A percentile compares a stretch with the other conserved stretches of the same genome.
Conservation (phyloP, 352 stramenopile genomes). For the Globisporangium cederbergense region DNA sequence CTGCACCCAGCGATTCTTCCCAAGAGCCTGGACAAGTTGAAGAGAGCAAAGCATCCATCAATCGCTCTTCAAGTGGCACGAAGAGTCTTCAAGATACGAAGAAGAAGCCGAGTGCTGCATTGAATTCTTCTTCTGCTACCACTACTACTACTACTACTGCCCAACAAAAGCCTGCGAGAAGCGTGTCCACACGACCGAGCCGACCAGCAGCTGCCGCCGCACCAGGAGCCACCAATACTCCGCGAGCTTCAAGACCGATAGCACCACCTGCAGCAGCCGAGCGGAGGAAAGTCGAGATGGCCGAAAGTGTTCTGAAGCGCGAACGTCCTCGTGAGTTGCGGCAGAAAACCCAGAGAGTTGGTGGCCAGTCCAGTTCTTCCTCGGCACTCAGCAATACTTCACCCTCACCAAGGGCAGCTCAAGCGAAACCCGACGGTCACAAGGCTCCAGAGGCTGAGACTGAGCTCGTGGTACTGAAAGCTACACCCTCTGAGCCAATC, state of each 20-base stretch:
- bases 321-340: conserved; percentile 16
- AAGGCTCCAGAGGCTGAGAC: not conserved
- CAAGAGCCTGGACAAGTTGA: not conserved
- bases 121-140: not conserved
- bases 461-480: not conserved
- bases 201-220: not conserved
- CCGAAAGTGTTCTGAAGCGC: conserved; percentile 4
- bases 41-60: not conserved
- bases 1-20: no score
- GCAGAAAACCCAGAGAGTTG: not conserved
- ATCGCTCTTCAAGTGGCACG: not conserved
- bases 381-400: not conserved
- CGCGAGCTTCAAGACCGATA: not conserved
- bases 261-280: not conserved
- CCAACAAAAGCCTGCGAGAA: not conserved
- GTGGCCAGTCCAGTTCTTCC: not conserved
- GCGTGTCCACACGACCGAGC: not conserved
- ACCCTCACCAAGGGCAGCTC: not conserved
- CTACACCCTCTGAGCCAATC: not conserved
- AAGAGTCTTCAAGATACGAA: not conserved
- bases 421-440: not conserved
- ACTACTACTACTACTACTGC: no score
- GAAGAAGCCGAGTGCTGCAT: not conserved
- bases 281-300: not conserved
- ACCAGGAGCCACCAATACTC: not conserved